Evolutionary conservation across 2,329 filamentous ascomycete species (phyloP).

Genomic region (Aspergillus sp.): DNA sequence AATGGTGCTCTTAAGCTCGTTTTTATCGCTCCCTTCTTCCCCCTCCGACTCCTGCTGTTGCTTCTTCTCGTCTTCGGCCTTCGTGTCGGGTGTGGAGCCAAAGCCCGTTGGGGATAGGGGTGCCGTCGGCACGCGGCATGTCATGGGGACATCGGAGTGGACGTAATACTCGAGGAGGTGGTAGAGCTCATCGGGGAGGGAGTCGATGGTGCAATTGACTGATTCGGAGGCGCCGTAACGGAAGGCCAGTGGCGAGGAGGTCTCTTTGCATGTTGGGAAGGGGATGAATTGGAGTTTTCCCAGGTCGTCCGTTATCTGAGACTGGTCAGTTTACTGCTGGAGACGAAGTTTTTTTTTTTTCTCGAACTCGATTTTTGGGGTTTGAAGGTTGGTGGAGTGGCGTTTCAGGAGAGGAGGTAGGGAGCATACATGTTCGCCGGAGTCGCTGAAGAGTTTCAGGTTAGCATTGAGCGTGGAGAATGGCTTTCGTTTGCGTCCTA

Average conservation of each 20-base stretch:
- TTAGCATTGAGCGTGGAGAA: constrained; percentile 2
- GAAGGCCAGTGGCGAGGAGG: constrained; percentile 75
- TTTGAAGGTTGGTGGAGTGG: not conserved
- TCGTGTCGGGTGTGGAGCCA: not conserved
- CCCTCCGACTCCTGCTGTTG: not conserved
- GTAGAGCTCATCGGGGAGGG: constrained; percentile 54
- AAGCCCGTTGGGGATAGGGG: constrained; percentile 53
- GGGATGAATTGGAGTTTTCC: constrained; percentile 90
- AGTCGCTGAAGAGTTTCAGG: constrained; percentile 22
- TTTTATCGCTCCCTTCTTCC: constrained; percentile 30
- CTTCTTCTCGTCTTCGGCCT: constrained; percentile 22
- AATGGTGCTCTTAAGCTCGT: constrained; percentile 44
- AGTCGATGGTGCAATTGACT: constrained; percentile 53
- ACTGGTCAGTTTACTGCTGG: no score
- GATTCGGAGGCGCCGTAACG: constrained; percentile 74
- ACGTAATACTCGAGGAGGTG: constrained; percentile 79
- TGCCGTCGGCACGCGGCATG: constrained; percentile 82
- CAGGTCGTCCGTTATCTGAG: constrained; percentile 68
- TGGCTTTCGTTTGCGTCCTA: not conserved
- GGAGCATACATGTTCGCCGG: constrained; percentile 31
- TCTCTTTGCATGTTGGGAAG: constrained; percentile 89
- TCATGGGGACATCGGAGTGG: constrained; percentile 89
- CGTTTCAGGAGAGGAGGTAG: not conserved
- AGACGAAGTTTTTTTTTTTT: no score
- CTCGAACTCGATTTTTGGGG: not conserved